phyloP scores from a whole-genome alignment of 2,329 filamentous ascomycete genomes.

The Penicillium freii region DNA sequence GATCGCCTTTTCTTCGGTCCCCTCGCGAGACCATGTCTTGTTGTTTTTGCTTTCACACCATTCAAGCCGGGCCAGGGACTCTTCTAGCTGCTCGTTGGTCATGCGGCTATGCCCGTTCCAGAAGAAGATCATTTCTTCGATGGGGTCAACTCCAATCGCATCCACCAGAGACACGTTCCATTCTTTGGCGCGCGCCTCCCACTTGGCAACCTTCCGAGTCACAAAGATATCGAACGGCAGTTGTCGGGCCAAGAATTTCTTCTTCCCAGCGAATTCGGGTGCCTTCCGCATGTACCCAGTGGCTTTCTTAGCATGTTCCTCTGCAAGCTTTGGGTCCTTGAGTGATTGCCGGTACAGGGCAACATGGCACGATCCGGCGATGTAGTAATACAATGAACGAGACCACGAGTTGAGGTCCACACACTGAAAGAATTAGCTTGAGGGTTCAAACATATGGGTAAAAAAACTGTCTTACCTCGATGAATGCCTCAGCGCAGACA shows the following conservation, averaged over 20 bases:
- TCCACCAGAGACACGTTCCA: conserved; percentile 70
- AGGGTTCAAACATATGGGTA: conserved; percentile 6
- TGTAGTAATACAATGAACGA: conserved; percentile 84
- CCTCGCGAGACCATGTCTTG: conserved; percentile 52
- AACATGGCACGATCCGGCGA: conserved; percentile 73
- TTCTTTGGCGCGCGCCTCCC: conserved; percentile 72
- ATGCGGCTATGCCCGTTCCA: conserved; percentile 90
- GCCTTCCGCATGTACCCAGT: conserved; percentile 70
- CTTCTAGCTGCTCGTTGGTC: conserved; percentile 62
- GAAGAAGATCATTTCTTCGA: conserved; percentile 89
- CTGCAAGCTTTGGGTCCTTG: conserved; percentile 46
- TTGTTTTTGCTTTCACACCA: conserved; percentile 66
- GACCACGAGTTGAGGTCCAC: conserved; percentile 87
- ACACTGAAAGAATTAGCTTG: conserved; percentile 47
- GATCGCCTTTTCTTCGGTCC: conserved; percentile 62
- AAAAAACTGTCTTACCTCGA: conserved; percentile 48
- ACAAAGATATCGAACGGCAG: conserved; percentile 88
- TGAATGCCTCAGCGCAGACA: conserved; percentile 70
- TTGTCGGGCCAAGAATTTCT: conserved; percentile 84
- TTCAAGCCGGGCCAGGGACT: conserved; percentile 60
- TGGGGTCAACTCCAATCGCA: conserved; percentile 74
- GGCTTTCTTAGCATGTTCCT: conserved; percentile 61
- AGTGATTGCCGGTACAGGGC: conserved; percentile 67
- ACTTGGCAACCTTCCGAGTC: conserved; percentile 78
- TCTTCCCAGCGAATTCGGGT: conserved; percentile 73